These are phyloP conservation scores for Globisporangium cederbergense DNA, from an alignment of 352 stramenopile species.

Conservation along the genomic window DNA sequence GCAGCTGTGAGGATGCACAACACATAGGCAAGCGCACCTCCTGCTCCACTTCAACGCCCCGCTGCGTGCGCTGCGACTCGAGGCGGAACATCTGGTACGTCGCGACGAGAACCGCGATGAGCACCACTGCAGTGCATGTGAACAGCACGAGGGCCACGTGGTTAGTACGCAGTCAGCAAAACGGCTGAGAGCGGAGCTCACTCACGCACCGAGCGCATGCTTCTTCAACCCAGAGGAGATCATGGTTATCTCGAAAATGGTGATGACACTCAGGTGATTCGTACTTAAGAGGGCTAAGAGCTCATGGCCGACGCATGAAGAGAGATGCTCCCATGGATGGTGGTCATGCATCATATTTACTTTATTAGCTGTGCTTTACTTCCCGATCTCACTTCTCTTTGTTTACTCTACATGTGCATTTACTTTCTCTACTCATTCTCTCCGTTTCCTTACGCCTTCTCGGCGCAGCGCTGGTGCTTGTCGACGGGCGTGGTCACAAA, in stretches of 20 bases:
- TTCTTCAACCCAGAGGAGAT: slow-evolving; percentile 21
- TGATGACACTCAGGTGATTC: background rate
- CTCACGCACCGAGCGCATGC: slow-evolving; percentile 33
- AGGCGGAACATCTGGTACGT: slow-evolving; percentile 59
- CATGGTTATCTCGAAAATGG: background rate
- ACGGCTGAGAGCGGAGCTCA: background rate
- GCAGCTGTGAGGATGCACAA: background rate
- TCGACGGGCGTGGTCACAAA: slow-evolving; percentile 36
- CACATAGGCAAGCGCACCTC: slow-evolving; percentile 22
- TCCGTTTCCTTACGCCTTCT: slow-evolving; percentile 20
- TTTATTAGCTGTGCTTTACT: background rate
- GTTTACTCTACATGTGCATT: background rate
- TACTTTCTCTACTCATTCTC: background rate
- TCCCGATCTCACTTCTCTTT: background rate
- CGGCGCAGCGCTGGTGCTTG: slow-evolving; percentile 14
- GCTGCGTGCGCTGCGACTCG: slow-evolving; percentile 36
- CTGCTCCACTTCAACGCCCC: slow-evolving; percentile 29
- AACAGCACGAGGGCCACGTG: background rate
- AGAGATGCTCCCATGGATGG: too few species aligned
- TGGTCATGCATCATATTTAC: background rate
- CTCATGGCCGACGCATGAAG: background rate
- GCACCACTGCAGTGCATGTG: slow-evolving; percentile 32
- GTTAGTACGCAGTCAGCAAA: background rate
- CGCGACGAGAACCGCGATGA: slow-evolving; percentile 52
- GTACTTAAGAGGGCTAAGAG: background rate